Evolutionary conservation across 345 rosid species (phyloP).

Genomic region (Nasturtium officinale): DNA sequence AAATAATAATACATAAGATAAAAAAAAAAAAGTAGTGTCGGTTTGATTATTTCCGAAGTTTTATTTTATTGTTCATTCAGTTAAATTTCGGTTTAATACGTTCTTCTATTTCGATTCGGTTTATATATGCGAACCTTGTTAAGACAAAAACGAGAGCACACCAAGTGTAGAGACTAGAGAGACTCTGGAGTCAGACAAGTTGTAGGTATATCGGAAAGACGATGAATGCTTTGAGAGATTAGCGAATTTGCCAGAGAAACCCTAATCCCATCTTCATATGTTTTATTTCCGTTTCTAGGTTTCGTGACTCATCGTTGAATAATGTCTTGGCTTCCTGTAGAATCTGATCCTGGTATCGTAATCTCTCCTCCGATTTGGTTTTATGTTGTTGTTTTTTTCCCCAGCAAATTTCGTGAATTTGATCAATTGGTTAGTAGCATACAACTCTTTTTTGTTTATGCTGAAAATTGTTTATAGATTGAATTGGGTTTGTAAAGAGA

Average conservation of each 20-base stretch:
- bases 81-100: too few relatives aligned
- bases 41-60: too few relatives aligned
- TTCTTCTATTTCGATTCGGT: too few relatives aligned
- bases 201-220: not conserved
- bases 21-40: too few relatives aligned
- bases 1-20: too few relatives aligned
- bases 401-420: not conserved
- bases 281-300: not conserved
- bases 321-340: constrained; percentile 46
- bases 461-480: not conserved
- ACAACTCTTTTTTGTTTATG: not conserved
- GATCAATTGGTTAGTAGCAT: not conserved
- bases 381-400: not conserved
- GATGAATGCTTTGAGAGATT: constrained; percentile 21
- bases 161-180: not conserved
- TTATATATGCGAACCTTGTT: not conserved
- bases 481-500: too few relatives aligned
- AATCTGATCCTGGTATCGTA: constrained; percentile 45
- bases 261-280: constrained; percentile 22
- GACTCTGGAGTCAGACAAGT: constrained; percentile 10
- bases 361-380: not conserved
- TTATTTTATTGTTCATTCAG: too few relatives aligned
- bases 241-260: constrained; percentile 24
- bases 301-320: constrained; percentile 14
- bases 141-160: not conserved